Evolutionary conservation across 2,329 filamentous ascomycete genomes (phyloP), one percentile per base, ranked within the genome.

Genomic region (Trichoderma koningii): DNA sequence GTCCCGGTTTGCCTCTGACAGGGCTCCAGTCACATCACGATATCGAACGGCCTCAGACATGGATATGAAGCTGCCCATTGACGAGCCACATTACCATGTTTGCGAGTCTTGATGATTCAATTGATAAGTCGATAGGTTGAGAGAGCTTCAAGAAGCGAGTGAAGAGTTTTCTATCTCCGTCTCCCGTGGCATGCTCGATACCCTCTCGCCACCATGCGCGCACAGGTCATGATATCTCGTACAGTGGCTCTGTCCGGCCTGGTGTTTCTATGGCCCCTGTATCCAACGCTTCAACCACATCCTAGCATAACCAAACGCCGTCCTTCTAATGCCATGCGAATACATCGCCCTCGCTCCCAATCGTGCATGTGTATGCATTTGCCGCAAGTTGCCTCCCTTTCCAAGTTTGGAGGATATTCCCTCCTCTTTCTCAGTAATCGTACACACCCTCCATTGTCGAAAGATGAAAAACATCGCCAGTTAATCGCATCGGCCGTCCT

Each of bases 401-500:
- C 30, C 3, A 26, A 34, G 48, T 21, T 15, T 23, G 26, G 19
- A 52, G 14, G 3, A 34, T 51, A 14, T 17, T 10, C 7, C 44
- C 23, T n/a, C n/a, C 17, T 10, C 30, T 42, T 19, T 7, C 42
- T 45, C 42, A 3, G 19, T 38, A 61, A 42, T 64, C 52, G 17
- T 64, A 64, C 61, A 52, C 23, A 34, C 1, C 38, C 45, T 14
- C 15, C 42, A 14, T 19, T 21, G 28, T n/a, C n/a, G 7, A 19
- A 5, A 30, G 10, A 42, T 28, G 28, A 7, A 28, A 28, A 14
- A 17, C 1, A 14, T 12, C 34, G 5, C 7, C 19, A 14, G 19
- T 66, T 67, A 87, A 68, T 86, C 85, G 70, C 86, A 89, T 3
- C 84, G 81, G 34, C 86, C 86, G 72, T 89, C 88, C 75, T 85